Evolutionary conservation across 2,329 filamentous ascomycete species (phyloP), one percentile per base, ranked within the genome.

Genomic region (Macrophomina pseudophaseolina): DNA sequence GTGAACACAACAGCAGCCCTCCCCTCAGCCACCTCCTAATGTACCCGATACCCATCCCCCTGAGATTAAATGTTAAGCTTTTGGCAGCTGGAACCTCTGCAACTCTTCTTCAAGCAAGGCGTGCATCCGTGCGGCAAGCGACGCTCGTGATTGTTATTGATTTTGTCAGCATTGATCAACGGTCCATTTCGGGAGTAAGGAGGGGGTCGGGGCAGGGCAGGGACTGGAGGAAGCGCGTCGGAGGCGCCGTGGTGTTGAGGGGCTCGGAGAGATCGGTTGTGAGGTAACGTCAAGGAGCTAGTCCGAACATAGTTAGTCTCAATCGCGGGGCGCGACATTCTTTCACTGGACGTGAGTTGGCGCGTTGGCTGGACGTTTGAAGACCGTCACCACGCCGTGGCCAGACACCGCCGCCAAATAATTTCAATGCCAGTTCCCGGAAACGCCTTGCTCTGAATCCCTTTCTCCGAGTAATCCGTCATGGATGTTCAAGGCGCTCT

Each of bases 401-500:
- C 33, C 60, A n/a, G 23, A 42, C 46, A 28, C 4, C 54, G 46
- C 64, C 23, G 44, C 46, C 32, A 44, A 35, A 52, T 60, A 53
- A n/a, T 23, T 58, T 44, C 48, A 53, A 64, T 64, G 48, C 60
- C 46, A 44, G 16, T 48, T 48, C 8, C 35, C n/a, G 63, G 32
- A 28, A 11, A 9, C 33, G 11, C 46, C 52, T 42, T 62, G 44
- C 44, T 18, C 58, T 62, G 58, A 49, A 35, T 33, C 30, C 16
- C n/a, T 32, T 28, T 30, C n/a, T 30, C 14, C 30, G 11, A 8
- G 18, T 48, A 11, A 28, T 30, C 49, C 65, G 28, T 16, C 42
- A 79, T 79, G 77, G 70, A 75, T 51, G 70, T 71, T 63, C 73
- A 75, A 44, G 70, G 71, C 40, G 71, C 71, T n/a, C 88, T 96